These are phyloP conservation scores for Russula ochroleuca DNA, from an alignment of 768 basidiomycete species.

Conservation along the genomic window DNA sequence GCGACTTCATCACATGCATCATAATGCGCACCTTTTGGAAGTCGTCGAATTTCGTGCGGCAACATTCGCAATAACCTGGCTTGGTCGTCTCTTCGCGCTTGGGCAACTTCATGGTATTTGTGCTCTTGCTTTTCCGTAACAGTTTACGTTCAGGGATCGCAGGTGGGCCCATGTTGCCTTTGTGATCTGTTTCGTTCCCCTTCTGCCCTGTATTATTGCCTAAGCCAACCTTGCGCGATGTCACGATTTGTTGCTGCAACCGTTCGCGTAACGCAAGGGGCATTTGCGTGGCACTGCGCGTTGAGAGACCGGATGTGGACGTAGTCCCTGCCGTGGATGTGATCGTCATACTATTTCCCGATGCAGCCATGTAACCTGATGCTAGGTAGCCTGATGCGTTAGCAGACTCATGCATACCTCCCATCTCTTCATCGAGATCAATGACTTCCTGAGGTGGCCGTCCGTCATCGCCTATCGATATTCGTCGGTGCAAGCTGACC, in stretches of 20 bases:
- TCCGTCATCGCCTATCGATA: conserved; percentile 39
- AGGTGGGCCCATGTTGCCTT: conserved; percentile 66
- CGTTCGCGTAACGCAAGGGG: conserved; percentile 52
- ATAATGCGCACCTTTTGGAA: conserved; percentile 63
- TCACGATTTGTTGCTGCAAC: conserved; percentile 61
- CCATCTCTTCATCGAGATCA: conserved; percentile 41
- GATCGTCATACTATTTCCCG: conserved; percentile 90
- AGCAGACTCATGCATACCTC: conserved; percentile 45
- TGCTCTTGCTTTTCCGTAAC: conserved; percentile 75
- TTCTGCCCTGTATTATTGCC: conserved; percentile 32
- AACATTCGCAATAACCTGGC: conserved; percentile 97
- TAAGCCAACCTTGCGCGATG: conserved; percentile 50
- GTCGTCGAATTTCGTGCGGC: conserved; percentile 83
- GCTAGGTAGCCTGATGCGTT: conserved; percentile 69
- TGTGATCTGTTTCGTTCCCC: conserved; percentile 35
- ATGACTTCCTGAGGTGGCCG: conserved; percentile 38
- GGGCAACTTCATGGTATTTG: conserved; percentile 68
- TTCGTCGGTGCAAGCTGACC: conserved; percentile 64
- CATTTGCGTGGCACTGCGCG: conserved; percentile 44
- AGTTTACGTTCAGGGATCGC: conserved; percentile 49
- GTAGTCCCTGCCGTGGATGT: conserved; percentile 90
- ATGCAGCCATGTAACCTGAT: conserved; percentile 80
- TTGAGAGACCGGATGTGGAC: conserved; percentile 49
- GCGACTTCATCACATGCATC: neutral
- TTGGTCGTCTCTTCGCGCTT: conserved; percentile 84